A percentile compares a stretch with the other conserved stretches of the same genome.
Evolutionary conservation across 495 filamentous ascomycete genomes (phyloP).

Genomic region (Oidiodendron maius): DNA sequence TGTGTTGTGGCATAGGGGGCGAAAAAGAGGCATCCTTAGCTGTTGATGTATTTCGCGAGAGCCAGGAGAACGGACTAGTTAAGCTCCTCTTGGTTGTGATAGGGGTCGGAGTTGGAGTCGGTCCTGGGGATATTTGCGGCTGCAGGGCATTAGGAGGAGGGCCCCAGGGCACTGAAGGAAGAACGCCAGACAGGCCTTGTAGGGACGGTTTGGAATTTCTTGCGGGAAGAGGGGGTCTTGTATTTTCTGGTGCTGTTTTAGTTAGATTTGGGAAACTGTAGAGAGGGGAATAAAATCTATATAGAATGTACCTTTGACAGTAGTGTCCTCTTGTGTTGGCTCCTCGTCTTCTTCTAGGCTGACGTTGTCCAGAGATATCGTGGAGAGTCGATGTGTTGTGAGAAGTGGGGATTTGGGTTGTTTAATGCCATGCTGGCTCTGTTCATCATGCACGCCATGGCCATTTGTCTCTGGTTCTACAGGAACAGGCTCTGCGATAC

Average conservation of each 20-base stretch:
- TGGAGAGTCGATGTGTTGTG: conserved; percentile 58
- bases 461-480: conserved; percentile 20
- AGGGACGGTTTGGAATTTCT: conserved; percentile 18
- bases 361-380: conserved; percentile 62
- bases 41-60: conserved; percentile 64
- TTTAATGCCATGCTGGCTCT: conserved; percentile 20
- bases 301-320: conserved; percentile 48
- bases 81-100: conserved; percentile 51
- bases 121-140: conserved; percentile 1
- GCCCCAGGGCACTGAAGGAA: conserved; percentile 50
- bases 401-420: conserved; percentile 48
- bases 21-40: too few species aligned
- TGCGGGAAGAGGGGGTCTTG: conserved; percentile 13
- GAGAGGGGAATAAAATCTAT: conserved; percentile 23
- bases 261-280: too few species aligned
- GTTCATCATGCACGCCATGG: conserved; percentile 21
- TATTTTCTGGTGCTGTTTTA: conserved; percentile 16
- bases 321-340: conserved; percentile 27
- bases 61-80: conserved; percentile 78
- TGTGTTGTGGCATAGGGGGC: conserved; percentile 39
- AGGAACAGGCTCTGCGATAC: conserved; percentile 19
- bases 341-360: conserved; percentile 51
- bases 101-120: conserved; percentile 29
- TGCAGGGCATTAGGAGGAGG: conserved; percentile 33
- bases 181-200: conserved; percentile 42